Base-by-base conservation (phyloP, 2,329 filamentous ascomycete genomes). In the Sarocladiaceae sp. region DNA sequence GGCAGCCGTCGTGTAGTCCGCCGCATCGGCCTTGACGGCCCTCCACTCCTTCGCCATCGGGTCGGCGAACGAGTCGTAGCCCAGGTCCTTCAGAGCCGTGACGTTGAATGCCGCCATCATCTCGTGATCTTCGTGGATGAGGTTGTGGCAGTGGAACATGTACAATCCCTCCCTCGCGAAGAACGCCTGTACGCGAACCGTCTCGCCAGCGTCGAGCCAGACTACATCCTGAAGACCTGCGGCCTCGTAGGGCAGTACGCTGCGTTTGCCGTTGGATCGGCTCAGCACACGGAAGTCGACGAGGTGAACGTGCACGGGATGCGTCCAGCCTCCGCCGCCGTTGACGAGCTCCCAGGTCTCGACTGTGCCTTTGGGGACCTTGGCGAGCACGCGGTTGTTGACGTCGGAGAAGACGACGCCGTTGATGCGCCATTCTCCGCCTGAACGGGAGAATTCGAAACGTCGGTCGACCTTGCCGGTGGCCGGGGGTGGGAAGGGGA, bases 161-260 rank as follows among this genome's bases (percentile, higher is more conserved):
- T 75, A 75, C 2, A 74, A 64, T 8, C 80, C 80, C 11, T 48
- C 44, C 5, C 20, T 29, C 51, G 72, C 71, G 57, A 76, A 80
- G 57, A 73, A 68, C 2, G 77, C 78, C 36, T 77, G 68, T 0
- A 80, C 76, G 5, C 69, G 66, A 12, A 78, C 74, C 1, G 65
- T 72, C 64, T 83, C 79, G 17, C 72, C 72, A 1, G 63, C 64
- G 10, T 71, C 75, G 1, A 84, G 68, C 70, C 78, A 77, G 2
- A 82, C 78, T 1, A 82, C 75, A 57, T 84, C 80, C 62, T 83
- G 83, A 17, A 81, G 70, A 0, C 76, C 79, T 0, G 70, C 73
- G 2, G 68, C 65, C 63, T 84, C 80, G 56, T 83, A 83, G 0
- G 76, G 70, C 55, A 70, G 58, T 4, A 82, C 72, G 10, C 52